Evolutionary conservation across 192 early-diverging fungal genomes (phyloP), one percentile per base, ranked within the genome.

Genomic region (Chytriomyces sp.): DNA sequence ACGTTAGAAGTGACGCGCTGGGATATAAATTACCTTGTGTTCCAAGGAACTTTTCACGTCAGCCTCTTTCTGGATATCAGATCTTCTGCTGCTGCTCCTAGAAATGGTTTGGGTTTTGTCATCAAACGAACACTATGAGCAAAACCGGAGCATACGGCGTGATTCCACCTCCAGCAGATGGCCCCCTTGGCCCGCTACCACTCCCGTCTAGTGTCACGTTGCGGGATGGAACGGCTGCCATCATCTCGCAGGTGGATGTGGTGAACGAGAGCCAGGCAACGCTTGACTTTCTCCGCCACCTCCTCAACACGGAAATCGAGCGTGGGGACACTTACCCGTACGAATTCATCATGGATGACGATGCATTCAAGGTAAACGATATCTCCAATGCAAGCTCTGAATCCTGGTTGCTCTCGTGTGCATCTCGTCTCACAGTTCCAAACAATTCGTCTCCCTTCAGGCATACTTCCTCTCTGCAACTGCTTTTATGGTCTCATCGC

Each of bases 321-420:
- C 76, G 76, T n/a, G 93, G 93, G 13, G 87, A 88, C 50, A 92
- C 91, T 13, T 94, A 94, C 66, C 92, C 93, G 18, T 89, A 91
- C 69, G 91, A 91, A 79, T 75, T 79, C 57, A 20, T 20, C 16
- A 61, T 92, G 59, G 78, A 82, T 53, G 43, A 60, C 7, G 72
- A 80, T 8, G 81, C 79, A 46, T 92, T 91, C 71, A 79, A 72
- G 61, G 61, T 71, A n/a, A n/a, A n/a, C n/a, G n/a, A n/a, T n/a
- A 18, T 18, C 7, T 64, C 10, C 45, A 57, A 16, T 10, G 26
- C 44, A n/a, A 13, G 57, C 26, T 57, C 18, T 28, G 23, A 75
- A 63, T 63, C 7, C 57, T 11, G 20, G 1, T 61, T 11, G 85
- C 13, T 28, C 20, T 61, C 90, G 57, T 73, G 76, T 49, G 53